Evolutionary conservation across 352 stramenopile species (phyloP), one percentile per base, ranked within the genome.

Genomic region (Globisporangium abappressorium): DNA sequence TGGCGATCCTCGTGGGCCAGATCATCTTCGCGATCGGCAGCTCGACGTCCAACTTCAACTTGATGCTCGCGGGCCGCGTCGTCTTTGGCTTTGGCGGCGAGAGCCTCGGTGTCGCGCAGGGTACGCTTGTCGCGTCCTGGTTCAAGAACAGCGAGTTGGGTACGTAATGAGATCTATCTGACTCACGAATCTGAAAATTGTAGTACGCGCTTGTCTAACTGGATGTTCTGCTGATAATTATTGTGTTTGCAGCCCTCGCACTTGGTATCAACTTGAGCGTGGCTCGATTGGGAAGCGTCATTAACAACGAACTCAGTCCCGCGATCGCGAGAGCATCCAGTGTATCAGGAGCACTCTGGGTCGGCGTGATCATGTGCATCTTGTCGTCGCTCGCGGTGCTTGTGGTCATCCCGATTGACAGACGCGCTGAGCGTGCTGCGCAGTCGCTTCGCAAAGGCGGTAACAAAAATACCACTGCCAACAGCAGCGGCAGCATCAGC

Each of bases 61-160:
- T 89, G 53, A 94, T 97, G 77, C 82, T 93, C 66, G 74, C 85
- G 20, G 95, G 95, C 12, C 79, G 95, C 41, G 81, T 97, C 54
- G 57, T 98, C 22, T 98, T 97, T 75, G 95, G 95, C 22, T 88
- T 98, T 55, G 95, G 94, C 57, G 94, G 91, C 33, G 95, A 98
- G 68, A 97, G 82, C 43, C 75, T 98, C 7, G 91, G 81, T 55
- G 95, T 98, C 9, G 92, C 90, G 9, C 87, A 97, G 64, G 92
- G 85, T 20, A 97, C 93, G 6, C 81, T 98, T 6, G 77, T 98
- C 2, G 90, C 91, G 2, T 88, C 90, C 9, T 98, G 95, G 95
- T 98, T 98, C 73, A 90, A 93, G 64, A 95, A 95, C 64, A 97
- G 84, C 68, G 93, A 98, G 55, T 70, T 98, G 0, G 80, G 81